A percentile compares a stretch with the other conserved stretches of the same genome.
Evolutionary conservation across 1,139 yeast genomes (phyloP).

Genomic region (Yamadazyma atmosphaerica): DNA sequence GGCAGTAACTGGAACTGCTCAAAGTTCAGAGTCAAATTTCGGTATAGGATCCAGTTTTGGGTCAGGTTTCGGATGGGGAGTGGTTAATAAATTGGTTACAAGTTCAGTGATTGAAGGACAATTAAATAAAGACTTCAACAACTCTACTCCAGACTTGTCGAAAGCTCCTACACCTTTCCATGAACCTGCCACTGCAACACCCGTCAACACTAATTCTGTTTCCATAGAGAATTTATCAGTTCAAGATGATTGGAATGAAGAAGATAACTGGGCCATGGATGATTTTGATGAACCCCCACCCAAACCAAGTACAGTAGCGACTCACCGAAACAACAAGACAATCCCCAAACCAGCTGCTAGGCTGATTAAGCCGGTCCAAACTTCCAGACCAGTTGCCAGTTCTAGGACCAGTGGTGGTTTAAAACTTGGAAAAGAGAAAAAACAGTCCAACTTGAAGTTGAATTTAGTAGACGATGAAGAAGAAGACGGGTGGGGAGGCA

Average conservation of each 20-base stretch:
- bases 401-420: conserved; percentile 14
- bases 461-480: conserved; percentile 39
- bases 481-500: conserved; percentile 59
- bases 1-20: conserved; percentile 5
- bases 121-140: conserved; percentile 38
- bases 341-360: conserved; percentile 1
- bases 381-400: conserved; percentile 3
- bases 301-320: conserved; percentile 1
- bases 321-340: too few relatives aligned
- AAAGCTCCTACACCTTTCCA: conserved; percentile 26
- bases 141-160: conserved; percentile 44
- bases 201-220: neutral
- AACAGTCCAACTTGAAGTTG: conserved; percentile 34
- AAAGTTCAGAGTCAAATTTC: neutral
- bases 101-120: conserved; percentile 33
- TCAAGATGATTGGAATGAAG: conserved; percentile 18
- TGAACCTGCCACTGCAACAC: conserved; percentile 10
- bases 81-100: conserved; percentile 38
- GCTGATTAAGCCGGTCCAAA: neutral
- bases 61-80: conserved; percentile 37
- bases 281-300: conserved; percentile 9
- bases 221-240: conserved; percentile 12
- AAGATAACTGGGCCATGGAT: conserved; percentile 13
- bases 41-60: conserved; percentile 3
- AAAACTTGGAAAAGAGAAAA: conserved; percentile 29